Percentiles rank a stretch among this genome's conserved stretches.
Conservation (phyloP, 192 early-diverging fungal genomes). For the Backusella circina region DNA sequence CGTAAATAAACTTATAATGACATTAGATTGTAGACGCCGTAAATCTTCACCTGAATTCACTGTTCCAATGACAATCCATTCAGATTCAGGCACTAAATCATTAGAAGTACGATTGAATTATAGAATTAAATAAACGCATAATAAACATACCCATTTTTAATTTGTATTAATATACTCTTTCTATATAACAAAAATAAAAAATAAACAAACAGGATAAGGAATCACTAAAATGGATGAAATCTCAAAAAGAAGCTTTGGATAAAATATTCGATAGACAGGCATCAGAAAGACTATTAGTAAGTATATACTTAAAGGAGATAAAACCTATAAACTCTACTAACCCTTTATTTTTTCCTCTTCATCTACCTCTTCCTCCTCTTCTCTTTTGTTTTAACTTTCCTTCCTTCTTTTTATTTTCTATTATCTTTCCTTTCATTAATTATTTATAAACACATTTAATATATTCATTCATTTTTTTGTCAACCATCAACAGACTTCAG, state of each 20-base stretch:
- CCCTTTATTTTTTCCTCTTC: background rate
- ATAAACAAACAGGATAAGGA: background rate
- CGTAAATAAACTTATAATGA: background rate
- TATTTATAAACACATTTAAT: background rate
- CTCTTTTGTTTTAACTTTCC: background rate
- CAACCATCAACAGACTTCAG: background rate
- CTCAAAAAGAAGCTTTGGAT: background rate
- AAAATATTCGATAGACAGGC: background rate
- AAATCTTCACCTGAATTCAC: background rate
- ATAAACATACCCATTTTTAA: background rate
- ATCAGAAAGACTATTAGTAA: background rate
- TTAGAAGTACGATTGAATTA: background rate
- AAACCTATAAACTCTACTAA: background rate
- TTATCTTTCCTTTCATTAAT: background rate
- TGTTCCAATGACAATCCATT: background rate
- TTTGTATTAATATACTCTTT: background rate
- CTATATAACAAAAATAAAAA: background rate
- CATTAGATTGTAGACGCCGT: background rate
- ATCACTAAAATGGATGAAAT: background rate
- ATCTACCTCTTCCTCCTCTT: background rate
- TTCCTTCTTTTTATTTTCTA: background rate
- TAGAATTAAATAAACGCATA: background rate
- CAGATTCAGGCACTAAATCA: background rate
- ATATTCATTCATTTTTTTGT: background rate
- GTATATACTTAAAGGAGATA: slow-evolving; percentile 1